Evolutionary conservation across 768 basidiomycete species (phyloP).

Genomic region (Lentinula sp.): DNA sequence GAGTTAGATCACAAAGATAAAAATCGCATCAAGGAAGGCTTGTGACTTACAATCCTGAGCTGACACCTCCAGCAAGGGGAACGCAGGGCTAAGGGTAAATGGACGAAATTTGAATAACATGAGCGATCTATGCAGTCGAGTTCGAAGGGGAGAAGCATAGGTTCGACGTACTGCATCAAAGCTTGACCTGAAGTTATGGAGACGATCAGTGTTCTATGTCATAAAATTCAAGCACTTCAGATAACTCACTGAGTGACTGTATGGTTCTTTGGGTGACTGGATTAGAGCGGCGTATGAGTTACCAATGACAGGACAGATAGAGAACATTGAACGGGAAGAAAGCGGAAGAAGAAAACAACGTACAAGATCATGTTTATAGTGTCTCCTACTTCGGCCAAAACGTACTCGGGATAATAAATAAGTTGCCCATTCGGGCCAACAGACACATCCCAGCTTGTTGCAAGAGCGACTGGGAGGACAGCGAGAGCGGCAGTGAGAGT

Average conservation of each 20-base stretch:
- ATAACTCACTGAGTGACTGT: constrained; percentile 31
- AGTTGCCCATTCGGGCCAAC: constrained; percentile 29
- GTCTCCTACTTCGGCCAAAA: constrained; percentile 39
- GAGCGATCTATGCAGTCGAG: not conserved
- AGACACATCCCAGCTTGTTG: constrained; percentile 23
- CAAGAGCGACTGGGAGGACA: constrained; percentile 22
- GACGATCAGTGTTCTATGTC: not conserved
- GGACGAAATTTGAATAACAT: not conserved
- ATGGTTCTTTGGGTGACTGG: constrained; percentile 43
- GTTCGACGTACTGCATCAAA: constrained; percentile 28
- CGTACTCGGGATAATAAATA: constrained; percentile 25
- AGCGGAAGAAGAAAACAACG: constrained; percentile 19
- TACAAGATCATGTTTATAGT: constrained; percentile 43
- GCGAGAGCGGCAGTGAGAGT: constrained; percentile 9
- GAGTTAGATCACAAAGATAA: not conserved
- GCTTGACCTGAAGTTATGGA: constrained; percentile 19
- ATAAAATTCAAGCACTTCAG: not conserved
- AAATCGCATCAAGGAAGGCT: not conserved
- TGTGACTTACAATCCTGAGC: constrained; percentile 37
- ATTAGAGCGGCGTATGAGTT: constrained; percentile 19
- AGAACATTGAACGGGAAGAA: too few species aligned
- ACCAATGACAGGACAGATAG: constrained; percentile 40
- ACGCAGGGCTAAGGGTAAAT: constrained; percentile 16
- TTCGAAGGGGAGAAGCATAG: constrained; percentile 14
- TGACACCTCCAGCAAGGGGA: constrained; percentile 21